Conservation (phyloP, 352 stramenopile genomes). For the Thalassiosira exigua region DNA sequence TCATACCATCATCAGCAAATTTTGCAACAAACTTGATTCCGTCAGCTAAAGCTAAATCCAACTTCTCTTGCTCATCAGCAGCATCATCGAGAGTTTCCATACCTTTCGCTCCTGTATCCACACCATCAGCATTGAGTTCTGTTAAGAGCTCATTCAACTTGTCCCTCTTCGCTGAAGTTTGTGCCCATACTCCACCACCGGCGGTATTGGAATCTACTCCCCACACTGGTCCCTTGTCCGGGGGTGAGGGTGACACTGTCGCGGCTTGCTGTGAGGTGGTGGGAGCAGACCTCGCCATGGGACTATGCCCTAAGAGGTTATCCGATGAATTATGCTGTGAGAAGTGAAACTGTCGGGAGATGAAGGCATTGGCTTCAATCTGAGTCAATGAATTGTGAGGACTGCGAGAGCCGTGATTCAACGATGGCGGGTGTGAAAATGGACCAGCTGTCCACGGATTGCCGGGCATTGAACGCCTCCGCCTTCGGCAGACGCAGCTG, state of each 20-base stretch:
- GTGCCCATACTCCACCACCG: constrained; percentile 78
- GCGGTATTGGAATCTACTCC: constrained; percentile 64
- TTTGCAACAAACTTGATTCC: constrained; percentile 69
- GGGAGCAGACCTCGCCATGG: constrained; percentile 62
- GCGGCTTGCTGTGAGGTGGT: constrained; percentile 4
- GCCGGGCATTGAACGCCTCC: not conserved
- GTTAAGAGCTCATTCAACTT: constrained; percentile 76
- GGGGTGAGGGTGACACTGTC: not conserved
- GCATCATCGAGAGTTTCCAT: constrained; percentile 72
- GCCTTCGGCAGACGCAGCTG: not conserved
- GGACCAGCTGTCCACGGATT: not conserved
- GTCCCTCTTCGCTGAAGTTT: constrained; percentile 81
- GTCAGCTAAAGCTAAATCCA: constrained; percentile 82
- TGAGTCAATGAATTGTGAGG: no score
- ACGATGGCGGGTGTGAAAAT: not conserved
- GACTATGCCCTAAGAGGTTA: constrained; percentile 75
- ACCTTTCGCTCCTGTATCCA: constrained; percentile 48
- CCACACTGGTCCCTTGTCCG: no score
- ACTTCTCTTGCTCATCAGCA: constrained; percentile 64
- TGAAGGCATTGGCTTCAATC: not conserved
- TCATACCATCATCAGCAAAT: constrained; percentile 49
- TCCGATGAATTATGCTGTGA: constrained; percentile 38
- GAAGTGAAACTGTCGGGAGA: constrained; percentile 21
- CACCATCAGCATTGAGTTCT: constrained; percentile 45
- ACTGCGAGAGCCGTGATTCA: not conserved